Evolutionary conservation across 2,329 filamentous ascomycete genomes (phyloP), one percentile per base, ranked within the genome.

Genomic region (Colletotrichum theobromicola): DNA sequence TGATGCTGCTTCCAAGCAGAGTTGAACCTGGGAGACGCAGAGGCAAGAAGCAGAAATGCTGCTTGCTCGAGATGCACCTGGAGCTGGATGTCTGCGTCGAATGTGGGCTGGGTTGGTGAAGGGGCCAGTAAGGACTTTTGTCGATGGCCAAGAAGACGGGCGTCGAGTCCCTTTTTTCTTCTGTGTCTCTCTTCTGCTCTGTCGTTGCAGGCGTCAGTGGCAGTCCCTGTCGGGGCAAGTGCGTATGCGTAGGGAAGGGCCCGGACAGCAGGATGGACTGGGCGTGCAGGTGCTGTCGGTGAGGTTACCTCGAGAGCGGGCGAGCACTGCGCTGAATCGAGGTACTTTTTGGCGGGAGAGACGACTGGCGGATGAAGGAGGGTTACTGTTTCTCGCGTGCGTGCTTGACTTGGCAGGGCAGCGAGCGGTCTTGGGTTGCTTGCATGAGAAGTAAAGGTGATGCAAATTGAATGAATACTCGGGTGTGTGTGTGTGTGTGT

Each of bases 101-200:
- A 58, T 70, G 24, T 57, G 35, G 66, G 67, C 71, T 74, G 67
- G 60, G 71, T 74, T 62, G 37, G 61, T 67, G 53, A 66, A 70
- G 32, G 61, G 61, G 66, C 50, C 53, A 70, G 71, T 65, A 74
- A 70, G 71, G 60, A 74, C 60, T 70, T 74, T 60, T 65, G 66
- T 61, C 37, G 67, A 61, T 4, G 4, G 71, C 66, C 67, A 70
- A 74, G 71, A 70, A 15, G 60, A 63, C 30, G 70, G 35, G 70
- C 57, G 65, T 64, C 46, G n/a, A 46, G 26, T 35, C 21, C 46
- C 42, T 58, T 55, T 35, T 42, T 60, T 24, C 3, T 28, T 5
- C n/a, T 8, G 6, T 26, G n/a, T 24, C 50, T 16, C 9, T 6
- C 21, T 35, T 21, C n/a, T 55, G 46, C 34, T 26, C 21, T 32